These are phyloP conservation scores for Aspergillus campestris DNA, from an alignment of 495 filamentous ascomycete genomes.

Conservation along the genomic window DNA sequence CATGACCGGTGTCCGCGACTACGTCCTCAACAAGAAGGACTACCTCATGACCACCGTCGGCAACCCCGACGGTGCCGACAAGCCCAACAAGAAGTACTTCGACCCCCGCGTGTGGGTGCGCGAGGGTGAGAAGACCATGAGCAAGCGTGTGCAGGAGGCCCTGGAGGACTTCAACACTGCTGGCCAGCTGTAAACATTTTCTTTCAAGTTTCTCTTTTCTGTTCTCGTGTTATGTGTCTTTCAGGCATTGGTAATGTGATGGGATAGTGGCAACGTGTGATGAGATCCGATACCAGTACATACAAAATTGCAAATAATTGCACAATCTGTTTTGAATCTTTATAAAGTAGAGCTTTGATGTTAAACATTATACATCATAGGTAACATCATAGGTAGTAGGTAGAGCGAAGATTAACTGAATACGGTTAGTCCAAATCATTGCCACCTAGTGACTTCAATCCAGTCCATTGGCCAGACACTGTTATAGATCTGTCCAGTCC, in stretches of 20 bases:
- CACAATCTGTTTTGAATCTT: conserved; percentile 2
- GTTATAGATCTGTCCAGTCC: too few relatives aligned
- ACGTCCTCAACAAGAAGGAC: conserved; percentile 88
- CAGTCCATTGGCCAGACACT: too few relatives aligned
- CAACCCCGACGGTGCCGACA: conserved; percentile 90
- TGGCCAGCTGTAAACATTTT: conserved; percentile 63
- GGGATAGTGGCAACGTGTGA: conserved; percentile 1
- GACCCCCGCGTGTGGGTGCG: conserved; percentile 70
- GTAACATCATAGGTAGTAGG: too few relatives aligned
- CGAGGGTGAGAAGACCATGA: conserved; percentile 97
- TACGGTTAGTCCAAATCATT: too few relatives aligned
- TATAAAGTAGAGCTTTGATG: not conserved
- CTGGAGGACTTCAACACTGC: conserved; percentile 90
- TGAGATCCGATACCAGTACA: conserved; percentile 17
- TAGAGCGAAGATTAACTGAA: too few relatives aligned
- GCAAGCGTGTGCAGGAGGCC: conserved; percentile 64
- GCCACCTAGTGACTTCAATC: too few relatives aligned
- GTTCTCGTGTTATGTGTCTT: conserved; percentile 7
- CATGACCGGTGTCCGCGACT: conserved; percentile 84
- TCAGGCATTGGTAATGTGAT: not conserved
- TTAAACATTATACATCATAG: too few relatives aligned
- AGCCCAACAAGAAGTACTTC: conserved; percentile 99
- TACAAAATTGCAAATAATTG: conserved; percentile 5
- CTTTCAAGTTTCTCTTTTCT: not conserved
- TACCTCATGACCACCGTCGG: conserved; percentile 79